Percentiles rank a stretch among this genome's conserved stretches.
Conservation (phyloP, 2,329 filamentous ascomycete species). For the Aspergillus sp. region DNA sequence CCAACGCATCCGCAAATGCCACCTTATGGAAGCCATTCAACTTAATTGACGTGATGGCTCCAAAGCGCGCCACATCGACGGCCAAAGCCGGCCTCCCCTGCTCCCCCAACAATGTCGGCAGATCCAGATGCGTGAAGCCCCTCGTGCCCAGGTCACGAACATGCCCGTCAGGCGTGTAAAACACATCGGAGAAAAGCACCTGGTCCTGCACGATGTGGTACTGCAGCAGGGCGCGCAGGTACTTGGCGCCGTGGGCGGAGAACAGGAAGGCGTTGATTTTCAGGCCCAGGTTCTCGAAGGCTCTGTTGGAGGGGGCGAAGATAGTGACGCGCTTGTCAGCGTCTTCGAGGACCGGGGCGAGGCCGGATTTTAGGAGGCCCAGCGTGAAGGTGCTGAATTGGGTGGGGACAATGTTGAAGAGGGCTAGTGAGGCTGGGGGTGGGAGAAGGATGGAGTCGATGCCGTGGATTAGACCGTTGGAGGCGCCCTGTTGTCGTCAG, state of each 20-base stretch:
- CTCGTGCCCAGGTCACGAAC: slow-evolving; percentile 14
- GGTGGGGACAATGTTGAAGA: slow-evolving; percentile 57
- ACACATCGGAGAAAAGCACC: slow-evolving; percentile 68
- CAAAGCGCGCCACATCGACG: slow-evolving; percentile 62
- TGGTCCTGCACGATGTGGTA: slow-evolving; percentile 69
- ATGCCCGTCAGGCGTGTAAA: slow-evolving; percentile 51
- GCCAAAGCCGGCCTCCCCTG: slow-evolving; percentile 46
- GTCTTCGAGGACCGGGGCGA: slow-evolving; percentile 51
- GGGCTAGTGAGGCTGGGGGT: slow-evolving; percentile 56
- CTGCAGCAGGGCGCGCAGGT: slow-evolving; percentile 66
- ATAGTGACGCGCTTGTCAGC: slow-evolving; percentile 61
- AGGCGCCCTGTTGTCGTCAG: slow-evolving; percentile 47
- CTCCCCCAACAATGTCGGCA: slow-evolving; percentile 63
- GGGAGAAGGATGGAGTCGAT: slow-evolving; percentile 68
- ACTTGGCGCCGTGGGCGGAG: slow-evolving; percentile 63
- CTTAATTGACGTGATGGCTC: slow-evolving; percentile 61
- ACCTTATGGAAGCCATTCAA: slow-evolving; percentile 67
- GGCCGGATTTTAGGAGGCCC: slow-evolving; percentile 64
- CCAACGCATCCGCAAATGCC: slow-evolving; percentile 59
- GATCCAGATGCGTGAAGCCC: slow-evolving; percentile 47
- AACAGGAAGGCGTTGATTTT: slow-evolving; percentile 78
- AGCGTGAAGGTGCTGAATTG: slow-evolving; percentile 73
- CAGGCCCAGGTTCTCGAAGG: slow-evolving; percentile 68
- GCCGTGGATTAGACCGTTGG: slow-evolving; percentile 74
- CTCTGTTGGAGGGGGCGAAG: slow-evolving; percentile 72